Percentiles rank a stretch among this genome's conserved stretches.
phyloP scores from a whole-genome alignment of 2,329 filamentous ascomycete species.

The Bertia moriformis region DNA sequence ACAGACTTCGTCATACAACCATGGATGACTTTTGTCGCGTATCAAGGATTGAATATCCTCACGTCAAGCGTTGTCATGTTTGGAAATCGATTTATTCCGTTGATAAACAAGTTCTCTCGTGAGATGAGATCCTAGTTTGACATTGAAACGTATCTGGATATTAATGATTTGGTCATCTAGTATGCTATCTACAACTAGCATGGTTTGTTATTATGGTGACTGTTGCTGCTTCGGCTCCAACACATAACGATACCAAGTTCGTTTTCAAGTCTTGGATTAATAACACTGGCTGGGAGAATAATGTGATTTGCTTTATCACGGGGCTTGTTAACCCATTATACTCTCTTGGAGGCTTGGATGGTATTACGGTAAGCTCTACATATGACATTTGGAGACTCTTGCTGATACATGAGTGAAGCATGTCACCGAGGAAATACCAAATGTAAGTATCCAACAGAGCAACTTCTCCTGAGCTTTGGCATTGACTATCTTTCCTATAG shows the following conservation, averaged over 20 bases:
- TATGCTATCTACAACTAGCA: constrained; percentile 28
- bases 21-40: constrained; percentile 32
- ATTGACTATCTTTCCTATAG: constrained; percentile 5
- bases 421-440: constrained; percentile 35
- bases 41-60: constrained; percentile 24
- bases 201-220: constrained; percentile 30
- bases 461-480: too few relatives aligned
- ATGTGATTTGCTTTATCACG: constrained; percentile 32
- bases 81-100: constrained; percentile 26
- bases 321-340: constrained; percentile 32
- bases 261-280: constrained; percentile 36
- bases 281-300: constrained; percentile 33
- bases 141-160: too few relatives aligned
- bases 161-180: constrained; percentile 5
- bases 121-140: constrained; percentile 2
- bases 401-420: constrained; percentile 11
- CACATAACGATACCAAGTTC: constrained; percentile 27
- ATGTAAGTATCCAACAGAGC: constrained; percentile 16
- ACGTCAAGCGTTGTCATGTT: constrained; percentile 29
- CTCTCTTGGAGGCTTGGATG: constrained; percentile 29
- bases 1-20: constrained; percentile 21
- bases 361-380: constrained; percentile 13
- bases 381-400: neutral
- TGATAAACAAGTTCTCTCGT: constrained; percentile 26
- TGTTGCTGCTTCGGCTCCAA: constrained; percentile 27